Base-by-base conservation (phyloP, 306 rosid genomes). In the Ochetophila trinervis region DNA sequence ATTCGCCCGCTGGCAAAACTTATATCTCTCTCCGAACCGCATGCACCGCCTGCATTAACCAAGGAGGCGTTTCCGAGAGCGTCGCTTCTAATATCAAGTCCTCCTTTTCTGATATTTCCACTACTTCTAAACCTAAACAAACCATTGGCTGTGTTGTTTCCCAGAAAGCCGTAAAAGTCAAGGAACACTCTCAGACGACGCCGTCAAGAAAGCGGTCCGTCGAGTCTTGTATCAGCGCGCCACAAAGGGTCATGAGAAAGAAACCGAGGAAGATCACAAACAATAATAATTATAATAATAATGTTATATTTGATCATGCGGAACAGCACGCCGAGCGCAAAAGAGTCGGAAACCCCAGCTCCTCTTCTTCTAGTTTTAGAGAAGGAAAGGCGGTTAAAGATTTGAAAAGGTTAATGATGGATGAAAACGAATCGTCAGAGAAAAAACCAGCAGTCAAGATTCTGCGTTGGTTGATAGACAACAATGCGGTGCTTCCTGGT, bases 21-120 rank as follows among this genome's bases (percentile, higher is more conserved):
- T 72, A 68, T 61, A 60, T 49, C 54, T 78, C 90, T 24, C 95
- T 91, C 4, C 71, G 76, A 50, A 60, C 55, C 1, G 95, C 97
- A 0, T 91, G 95, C 63, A 37, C 78, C 44, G 61, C 52, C 19
- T 82, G 67, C 18, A 76, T 85, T 0, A 60, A 80, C 4, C 74
- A 72, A 0, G 76, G 73, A 17, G 69, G 48, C 0, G 22, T 37
- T 36, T 10, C 58, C 15, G 66, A 13, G 49, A 35, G 45, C 62
- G 40, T 6, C 6, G 55, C 24, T 51, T 63, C 57, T 1, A 60
- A 60, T 18, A 27, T 4, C 4, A 27, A n/a, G n/a, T n/a, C n/a
- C n/a, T 35, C 44, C 11, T 37, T 37, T 37, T 37, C 44, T 6
- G 44, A 37, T 37, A 1, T 5, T 37, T 8, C 6, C 8, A 40